These are phyloP conservation scores for Solanum rostratum DNA, from an alignment of 257 asterid species.

Conservation along the genomic window DNA sequence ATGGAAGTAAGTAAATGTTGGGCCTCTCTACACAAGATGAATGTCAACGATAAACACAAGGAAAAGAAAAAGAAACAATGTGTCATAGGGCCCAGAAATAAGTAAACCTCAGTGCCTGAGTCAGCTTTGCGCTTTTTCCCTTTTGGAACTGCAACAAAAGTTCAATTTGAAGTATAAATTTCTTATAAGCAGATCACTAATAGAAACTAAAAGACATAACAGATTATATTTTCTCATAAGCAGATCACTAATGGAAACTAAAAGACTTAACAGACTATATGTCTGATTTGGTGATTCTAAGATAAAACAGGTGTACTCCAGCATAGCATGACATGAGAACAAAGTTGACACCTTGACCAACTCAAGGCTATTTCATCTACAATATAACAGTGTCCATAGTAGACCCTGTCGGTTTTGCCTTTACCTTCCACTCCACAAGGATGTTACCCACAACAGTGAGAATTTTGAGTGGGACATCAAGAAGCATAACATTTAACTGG, in stretches of 20 bases:
- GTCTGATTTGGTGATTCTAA: neutral
- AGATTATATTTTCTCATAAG: neutral
- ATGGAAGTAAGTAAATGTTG: neutral
- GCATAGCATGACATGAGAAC: neutral
- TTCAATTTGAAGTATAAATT: neutral
- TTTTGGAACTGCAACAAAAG: slow-evolving; percentile 43
- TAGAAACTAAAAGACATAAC: neutral
- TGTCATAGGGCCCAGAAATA: neutral
- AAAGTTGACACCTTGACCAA: neutral
- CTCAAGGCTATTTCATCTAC: neutral
- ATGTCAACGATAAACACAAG: neutral
- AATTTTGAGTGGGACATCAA: neutral
- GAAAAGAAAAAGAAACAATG: neutral
- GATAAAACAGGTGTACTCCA: neutral
- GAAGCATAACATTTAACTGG: neutral
- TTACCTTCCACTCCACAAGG: neutral
- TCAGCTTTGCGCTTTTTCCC: slow-evolving; percentile 81
- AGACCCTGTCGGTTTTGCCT: neutral
- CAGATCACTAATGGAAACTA: slow-evolving; percentile 1
- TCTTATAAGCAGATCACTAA: neutral
- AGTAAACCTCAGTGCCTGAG: slow-evolving; percentile 56
- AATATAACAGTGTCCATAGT: neutral
- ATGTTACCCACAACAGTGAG: neutral
- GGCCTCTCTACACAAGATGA: neutral
- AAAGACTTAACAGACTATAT: neutral